Percentiles rank a stretch among this genome's conserved stretches.
phyloP scores from a whole-genome alignment of 106 monocot genomes.

The Chionographis japonica region DNA sequence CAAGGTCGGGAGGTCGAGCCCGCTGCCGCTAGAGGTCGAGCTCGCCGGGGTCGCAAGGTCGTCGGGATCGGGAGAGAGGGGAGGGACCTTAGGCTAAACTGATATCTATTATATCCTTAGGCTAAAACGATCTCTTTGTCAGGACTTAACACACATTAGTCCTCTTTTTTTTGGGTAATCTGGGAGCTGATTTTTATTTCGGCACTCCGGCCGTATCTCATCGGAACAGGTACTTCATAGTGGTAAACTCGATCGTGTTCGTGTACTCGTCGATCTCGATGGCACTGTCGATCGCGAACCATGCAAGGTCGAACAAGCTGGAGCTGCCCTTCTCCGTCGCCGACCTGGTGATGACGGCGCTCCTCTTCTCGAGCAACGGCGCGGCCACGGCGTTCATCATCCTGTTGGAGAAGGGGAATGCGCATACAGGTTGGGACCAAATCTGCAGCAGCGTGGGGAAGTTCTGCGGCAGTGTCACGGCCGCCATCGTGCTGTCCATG shows the following conservation, averaged over 20 bases:
- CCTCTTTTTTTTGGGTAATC: too few relatives aligned
- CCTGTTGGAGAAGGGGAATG: neutral
- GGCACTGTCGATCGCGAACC: neutral
- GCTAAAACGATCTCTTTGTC: too few relatives aligned
- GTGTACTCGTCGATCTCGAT: conserved; percentile 6
- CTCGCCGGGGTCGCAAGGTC: too few relatives aligned
- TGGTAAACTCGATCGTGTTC: conserved; percentile 5
- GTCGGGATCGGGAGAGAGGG: too few relatives aligned
- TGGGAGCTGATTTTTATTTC: too few relatives aligned
- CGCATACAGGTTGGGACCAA: neutral
- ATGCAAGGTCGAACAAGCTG: neutral
- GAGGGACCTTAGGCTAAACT: too few relatives aligned
- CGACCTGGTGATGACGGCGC: conserved; percentile 1
- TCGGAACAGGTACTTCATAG: conserved; percentile 28
- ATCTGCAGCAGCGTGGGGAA: neutral
- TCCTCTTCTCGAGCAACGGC: conserved; percentile 3
- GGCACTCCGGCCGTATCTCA: neutral
- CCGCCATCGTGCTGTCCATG: conserved; percentile 1
- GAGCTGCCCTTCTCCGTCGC: neutral
- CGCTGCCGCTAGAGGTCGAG: too few relatives aligned
- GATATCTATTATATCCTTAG: too few relatives aligned
- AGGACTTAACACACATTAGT: too few relatives aligned
- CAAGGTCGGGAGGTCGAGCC: too few relatives aligned
- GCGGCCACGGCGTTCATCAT: conserved; percentile 1
- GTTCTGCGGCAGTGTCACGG: neutral